A percentile compares a stretch with the other conserved stretches of the same genome.
Conservation (phyloP, 305 asterid genomes). For the Euphrasia arctica region DNA sequence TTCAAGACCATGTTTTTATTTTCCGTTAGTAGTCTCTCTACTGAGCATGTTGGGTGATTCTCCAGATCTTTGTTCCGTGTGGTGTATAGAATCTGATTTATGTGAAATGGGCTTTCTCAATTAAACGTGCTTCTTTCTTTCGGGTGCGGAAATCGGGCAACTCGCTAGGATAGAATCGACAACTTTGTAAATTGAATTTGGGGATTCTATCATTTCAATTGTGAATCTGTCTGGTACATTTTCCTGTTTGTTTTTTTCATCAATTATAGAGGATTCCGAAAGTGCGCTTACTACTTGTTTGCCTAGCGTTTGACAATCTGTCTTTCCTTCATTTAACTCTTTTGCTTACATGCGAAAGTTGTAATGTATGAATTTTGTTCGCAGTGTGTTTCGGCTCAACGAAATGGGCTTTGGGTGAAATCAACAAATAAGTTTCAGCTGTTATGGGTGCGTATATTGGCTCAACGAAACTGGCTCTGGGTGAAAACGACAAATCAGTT, state of each 20-base stretch:
- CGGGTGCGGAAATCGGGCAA: conserved; percentile 2
- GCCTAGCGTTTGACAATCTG: neutral
- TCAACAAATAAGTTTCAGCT: too few relatives aligned
- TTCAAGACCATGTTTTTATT: neutral
- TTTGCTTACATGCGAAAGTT: neutral
- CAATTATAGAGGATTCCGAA: conserved; percentile 2
- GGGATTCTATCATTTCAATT: neutral
- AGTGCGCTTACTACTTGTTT: neutral
- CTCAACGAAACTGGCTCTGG: neutral
- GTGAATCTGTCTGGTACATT: neutral
- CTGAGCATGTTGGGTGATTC: conserved; percentile 7
- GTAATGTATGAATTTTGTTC: conserved; percentile 13
- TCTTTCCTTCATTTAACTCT: neutral
- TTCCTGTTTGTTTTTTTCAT: neutral
- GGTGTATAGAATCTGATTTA: conserved; percentile 1
- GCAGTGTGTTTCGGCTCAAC: neutral
- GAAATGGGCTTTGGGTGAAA: too few relatives aligned
- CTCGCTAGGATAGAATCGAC: neutral
- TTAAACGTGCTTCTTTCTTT: neutral
- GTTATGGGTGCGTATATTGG: neutral
- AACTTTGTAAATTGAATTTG: neutral
- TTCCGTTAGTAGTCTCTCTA: neutral
- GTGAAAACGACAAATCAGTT: conserved; percentile 2
- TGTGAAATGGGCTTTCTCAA: neutral
- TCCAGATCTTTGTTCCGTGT: conserved; percentile 22